Percentiles rank a stretch among this genome's conserved stretches.
These are phyloP conservation scores for Uncinocarpus reesii DNA, from an alignment of 2,329 filamentous ascomycete species.

Conservation along the genomic window DNA sequence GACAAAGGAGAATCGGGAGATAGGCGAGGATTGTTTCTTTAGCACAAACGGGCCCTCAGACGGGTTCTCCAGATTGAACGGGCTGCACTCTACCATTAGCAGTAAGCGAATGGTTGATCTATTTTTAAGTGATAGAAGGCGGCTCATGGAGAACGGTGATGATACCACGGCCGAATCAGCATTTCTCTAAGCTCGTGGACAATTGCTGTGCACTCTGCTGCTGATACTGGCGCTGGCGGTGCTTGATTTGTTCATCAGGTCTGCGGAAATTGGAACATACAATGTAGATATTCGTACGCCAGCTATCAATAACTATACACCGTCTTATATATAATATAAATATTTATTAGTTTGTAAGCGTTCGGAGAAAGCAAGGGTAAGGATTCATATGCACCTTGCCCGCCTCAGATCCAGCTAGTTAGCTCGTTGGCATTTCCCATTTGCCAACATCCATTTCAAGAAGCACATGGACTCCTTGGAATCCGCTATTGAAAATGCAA, in stretches of 20 bases:
- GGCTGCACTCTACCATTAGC: slow-evolving; percentile 17
- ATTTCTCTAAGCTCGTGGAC: slow-evolving; percentile 13
- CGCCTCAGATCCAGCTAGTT: too few species aligned
- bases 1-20: slow-evolving; percentile 17
- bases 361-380: too few species aligned
- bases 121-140: slow-evolving; percentile 18
- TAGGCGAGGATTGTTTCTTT: neutral
- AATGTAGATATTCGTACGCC: neutral
- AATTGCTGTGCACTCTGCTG: neutral
- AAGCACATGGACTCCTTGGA: too few species aligned
- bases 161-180: slow-evolving; percentile 16
- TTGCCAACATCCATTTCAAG: too few species aligned
- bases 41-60: neutral
- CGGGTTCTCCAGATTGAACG: slow-evolving; percentile 11
- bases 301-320: too few species aligned
- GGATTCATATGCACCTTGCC: too few species aligned
- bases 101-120: slow-evolving; percentile 20
- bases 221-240: neutral
- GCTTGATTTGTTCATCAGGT: neutral
- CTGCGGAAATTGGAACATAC: neutral
- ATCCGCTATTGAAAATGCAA: too few species aligned
- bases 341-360: too few species aligned
- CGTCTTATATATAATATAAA: too few species aligned
- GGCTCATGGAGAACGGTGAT: slow-evolving; percentile 12
- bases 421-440: too few species aligned